A percentile compares a stretch with the other conserved stretches of the same genome.
These are phyloP conservation scores for Malus sieversii DNA, from an alignment of 306 rosid species.

Conservation along the genomic window DNA sequence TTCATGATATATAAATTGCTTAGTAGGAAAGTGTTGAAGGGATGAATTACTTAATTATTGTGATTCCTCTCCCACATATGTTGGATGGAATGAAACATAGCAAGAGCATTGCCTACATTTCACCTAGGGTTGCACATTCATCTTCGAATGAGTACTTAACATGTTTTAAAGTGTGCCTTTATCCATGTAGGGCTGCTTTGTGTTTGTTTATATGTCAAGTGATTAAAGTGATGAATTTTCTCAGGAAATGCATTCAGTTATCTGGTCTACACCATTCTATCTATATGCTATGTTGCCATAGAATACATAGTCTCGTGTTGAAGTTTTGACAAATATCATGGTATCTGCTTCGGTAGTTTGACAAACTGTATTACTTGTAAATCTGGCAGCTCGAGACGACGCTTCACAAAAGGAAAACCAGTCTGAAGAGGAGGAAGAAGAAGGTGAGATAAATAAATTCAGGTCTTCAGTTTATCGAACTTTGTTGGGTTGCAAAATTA, in stretches of 20 bases:
- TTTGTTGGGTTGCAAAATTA: background rate
- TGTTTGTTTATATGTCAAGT: background rate
- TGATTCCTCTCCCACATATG: background rate
- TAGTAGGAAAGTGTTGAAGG: background rate
- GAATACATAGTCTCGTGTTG: background rate
- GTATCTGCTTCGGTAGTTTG: background rate
- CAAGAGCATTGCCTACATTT: background rate
- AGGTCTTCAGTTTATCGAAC: background rate
- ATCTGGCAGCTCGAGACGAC: background rate
- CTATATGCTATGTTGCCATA: background rate
- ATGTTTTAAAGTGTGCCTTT: background rate
- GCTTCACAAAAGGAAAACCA: slow-evolving; percentile 17
- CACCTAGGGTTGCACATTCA: background rate
- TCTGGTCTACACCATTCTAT: background rate
- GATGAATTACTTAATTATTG: background rate
- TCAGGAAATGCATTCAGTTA: background rate
- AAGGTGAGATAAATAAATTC: slow-evolving; percentile 12
- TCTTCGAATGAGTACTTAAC: background rate
- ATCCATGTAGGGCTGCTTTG: background rate
- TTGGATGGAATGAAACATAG: background rate
- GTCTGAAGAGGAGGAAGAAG: slow-evolving; percentile 8
- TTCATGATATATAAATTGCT: background rate
- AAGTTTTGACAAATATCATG: background rate
- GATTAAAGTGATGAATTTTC: background rate
- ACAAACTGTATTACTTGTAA: background rate